A percentile compares a stretch with the other conserved stretches of the same genome.
These are phyloP conservation scores for Vigna hirtella DNA, from an alignment of 306 rosid genomes.

Conservation along the genomic window DNA sequence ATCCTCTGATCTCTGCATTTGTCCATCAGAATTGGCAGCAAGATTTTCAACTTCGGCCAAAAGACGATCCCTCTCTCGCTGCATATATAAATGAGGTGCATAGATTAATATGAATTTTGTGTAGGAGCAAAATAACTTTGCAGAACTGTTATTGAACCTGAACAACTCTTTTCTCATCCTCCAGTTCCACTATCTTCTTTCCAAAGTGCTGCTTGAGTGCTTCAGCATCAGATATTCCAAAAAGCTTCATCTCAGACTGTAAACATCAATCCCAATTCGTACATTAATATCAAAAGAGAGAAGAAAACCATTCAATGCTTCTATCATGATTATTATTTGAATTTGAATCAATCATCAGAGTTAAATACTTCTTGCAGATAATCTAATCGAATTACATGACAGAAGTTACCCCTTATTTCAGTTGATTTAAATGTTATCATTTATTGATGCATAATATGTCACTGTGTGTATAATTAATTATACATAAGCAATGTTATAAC, in stretches of 20 bases:
- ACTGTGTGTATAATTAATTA: conserved; percentile 24
- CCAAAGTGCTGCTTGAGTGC: conserved; percentile 95
- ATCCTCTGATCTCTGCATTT: conserved; percentile 84
- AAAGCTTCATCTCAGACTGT: conserved; percentile 91
- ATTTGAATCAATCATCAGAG: conserved; percentile 21
- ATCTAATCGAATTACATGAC: conserved; percentile 26
- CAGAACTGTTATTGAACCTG: conserved; percentile 64
- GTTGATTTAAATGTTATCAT: conserved; percentile 15
- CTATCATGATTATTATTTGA: conserved; percentile 25
- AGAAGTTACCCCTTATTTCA: conserved; percentile 5
- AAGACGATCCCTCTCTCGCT: conserved; percentile 91
- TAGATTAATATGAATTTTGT: conserved; percentile 48
- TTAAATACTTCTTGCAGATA: conserved; percentile 8
- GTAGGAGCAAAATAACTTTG: conserved; percentile 28
- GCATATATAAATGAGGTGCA: conserved; percentile 51
- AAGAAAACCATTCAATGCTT: conserved; percentile 30
- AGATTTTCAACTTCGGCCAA: conserved; percentile 93
- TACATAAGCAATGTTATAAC: conserved; percentile 43
- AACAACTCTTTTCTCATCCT: conserved; percentile 89
- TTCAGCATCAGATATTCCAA: conserved; percentile 73
- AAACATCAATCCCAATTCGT: conserved; percentile 33
- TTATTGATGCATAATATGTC: conserved; percentile 9
- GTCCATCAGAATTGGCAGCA: conserved; percentile 89
- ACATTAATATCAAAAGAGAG: conserved; percentile 21
- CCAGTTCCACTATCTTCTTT: conserved; percentile 89